Evolutionary conservation across 768 basidiomycete genomes (phyloP), one percentile per base, ranked within the genome.

Genomic region (Boletus eberwhitei): DNA sequence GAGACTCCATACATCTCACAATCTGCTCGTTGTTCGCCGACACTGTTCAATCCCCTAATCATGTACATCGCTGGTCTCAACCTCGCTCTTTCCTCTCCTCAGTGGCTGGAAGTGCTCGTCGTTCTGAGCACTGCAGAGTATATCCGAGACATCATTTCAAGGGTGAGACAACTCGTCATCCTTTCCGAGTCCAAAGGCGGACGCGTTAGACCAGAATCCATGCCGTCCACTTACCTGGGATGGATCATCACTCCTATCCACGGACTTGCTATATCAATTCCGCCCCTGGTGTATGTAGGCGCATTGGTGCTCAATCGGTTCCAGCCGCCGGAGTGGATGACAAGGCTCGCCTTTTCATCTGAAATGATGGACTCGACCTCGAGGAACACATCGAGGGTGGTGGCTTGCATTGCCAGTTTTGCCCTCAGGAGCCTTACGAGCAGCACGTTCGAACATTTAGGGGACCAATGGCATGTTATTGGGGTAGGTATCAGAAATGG

Each of bases 291-390:
- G 6, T 73, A 71, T 22, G 44, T 67, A 22, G 55, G 51, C n/a
- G 60, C 58, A 21, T 22, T 72, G 38, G 56, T 22, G 1, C 41
- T 64, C 38, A 71, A 68, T 39, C 32, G 58, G 17, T 54, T 74
- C 48, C 55, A 57, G 8, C 70, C 62, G 45, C 70, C 72, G 1
- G 50, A 48, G 12, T 75, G 74, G 74, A 60, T 72, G 58, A 35
- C 38, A 14, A 58, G 42, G 22, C 63, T 46, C 21, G 54, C 62
- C 7, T 50, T 71, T 19, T 52, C 65, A 2, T 8, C 47, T 3
- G 48, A 58, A 21, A 26, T 12, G 35, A 4, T 44, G 34, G 57
- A 62, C 32, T 35, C 40, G 41, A 31, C 59, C 43, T 36, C 51
- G 67, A 43, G 22, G 48, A 45, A 45, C 6, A n/a, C 53, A 2